A percentile compares a stretch with the other conserved stretches of the same genome.
phyloP scores from a whole-genome alignment of 306 rosid genomes.

The Ziziphus jujuba region DNA sequence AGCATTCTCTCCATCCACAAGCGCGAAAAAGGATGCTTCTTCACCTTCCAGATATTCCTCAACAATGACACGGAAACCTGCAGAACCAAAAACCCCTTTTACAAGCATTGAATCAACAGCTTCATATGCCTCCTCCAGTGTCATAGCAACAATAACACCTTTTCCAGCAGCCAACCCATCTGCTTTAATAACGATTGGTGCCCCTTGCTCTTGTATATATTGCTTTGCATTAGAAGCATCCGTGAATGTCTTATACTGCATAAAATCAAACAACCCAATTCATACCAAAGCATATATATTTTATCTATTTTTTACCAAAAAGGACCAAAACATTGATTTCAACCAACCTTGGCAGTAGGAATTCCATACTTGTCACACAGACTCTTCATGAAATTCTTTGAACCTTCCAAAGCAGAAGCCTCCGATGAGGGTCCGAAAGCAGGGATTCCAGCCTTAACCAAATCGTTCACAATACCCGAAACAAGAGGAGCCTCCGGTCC shows the following conservation, averaged over 20 bases:
- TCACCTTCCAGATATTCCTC: conserved; percentile 97
- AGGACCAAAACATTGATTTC: neutral
- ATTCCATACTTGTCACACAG: conserved; percentile 83
- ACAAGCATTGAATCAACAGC: conserved; percentile 96
- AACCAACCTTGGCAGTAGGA: conserved; percentile 92
- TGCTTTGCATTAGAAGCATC: conserved; percentile 79
- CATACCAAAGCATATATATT: neutral
- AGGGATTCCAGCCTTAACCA: conserved; percentile 69
- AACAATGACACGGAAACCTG: conserved; percentile 74
- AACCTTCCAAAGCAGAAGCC: conserved; percentile 98
- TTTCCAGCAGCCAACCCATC: conserved; percentile 99
- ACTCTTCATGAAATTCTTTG: conserved; percentile 91
- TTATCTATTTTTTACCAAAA: too few species aligned
- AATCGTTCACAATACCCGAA: conserved; percentile 73
- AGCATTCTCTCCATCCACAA: conserved; percentile 96
- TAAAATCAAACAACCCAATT: conserved; percentile 15
- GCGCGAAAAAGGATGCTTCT: conserved; percentile 88
- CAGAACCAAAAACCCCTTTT: conserved; percentile 80
- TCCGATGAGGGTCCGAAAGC: conserved; percentile 96
- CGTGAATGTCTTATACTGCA: conserved; percentile 82
- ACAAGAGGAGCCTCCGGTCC: conserved; percentile 98
- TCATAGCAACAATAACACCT: conserved; percentile 85
- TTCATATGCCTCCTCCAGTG: conserved; percentile 75
- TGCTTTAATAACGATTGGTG: conserved; percentile 85
- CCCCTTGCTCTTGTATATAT: conserved; percentile 81